These are phyloP conservation scores for Ceratobasidium sp. DNA, from an alignment of 1,284 basidiomycete genomes.

Conservation along the genomic window DNA sequence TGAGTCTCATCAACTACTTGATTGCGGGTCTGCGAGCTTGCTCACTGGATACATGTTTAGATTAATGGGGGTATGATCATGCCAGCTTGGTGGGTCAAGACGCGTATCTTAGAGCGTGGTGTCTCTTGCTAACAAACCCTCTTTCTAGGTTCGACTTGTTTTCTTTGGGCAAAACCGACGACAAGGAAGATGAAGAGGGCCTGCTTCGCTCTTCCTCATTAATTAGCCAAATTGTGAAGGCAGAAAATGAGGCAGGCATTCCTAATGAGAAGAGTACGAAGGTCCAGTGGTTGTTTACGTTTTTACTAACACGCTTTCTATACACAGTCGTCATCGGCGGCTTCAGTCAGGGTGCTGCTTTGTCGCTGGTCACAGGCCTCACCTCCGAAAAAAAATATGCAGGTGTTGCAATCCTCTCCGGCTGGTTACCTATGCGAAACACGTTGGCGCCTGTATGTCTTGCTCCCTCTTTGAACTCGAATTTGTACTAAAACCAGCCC, in stretches of 20 bases:
- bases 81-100: conserved; percentile 70
- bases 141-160: conserved; percentile 36
- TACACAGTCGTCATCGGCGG: conserved; percentile 81
- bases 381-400: conserved; percentile 74
- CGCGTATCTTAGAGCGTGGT: conserved; percentile 38
- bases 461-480: background rate
- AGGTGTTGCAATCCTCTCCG: conserved; percentile 77
- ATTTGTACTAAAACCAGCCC: conserved; percentile 7
- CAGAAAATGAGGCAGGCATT: conserved; percentile 78
- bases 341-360: conserved; percentile 88
- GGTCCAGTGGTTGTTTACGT: too few species aligned
- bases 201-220: conserved; percentile 72
- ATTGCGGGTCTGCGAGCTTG: background rate
- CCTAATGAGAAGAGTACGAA: conserved; percentile 58
- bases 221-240: conserved; percentile 76
- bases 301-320: background rate
- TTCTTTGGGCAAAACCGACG: conserved; percentile 71
- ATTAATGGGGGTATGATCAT: conserved; percentile 75
- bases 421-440: conserved; percentile 75
- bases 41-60: conserved; percentile 61
- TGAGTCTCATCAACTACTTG: conserved; percentile 46
- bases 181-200: conserved; percentile 74
- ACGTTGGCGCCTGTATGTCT: conserved; percentile 71
- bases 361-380: conserved; percentile 73
- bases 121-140: conserved; percentile 3